These are phyloP conservation scores for Linaria vulgaris DNA, from an alignment of 257 asterid genomes.

Conservation along the genomic window DNA sequence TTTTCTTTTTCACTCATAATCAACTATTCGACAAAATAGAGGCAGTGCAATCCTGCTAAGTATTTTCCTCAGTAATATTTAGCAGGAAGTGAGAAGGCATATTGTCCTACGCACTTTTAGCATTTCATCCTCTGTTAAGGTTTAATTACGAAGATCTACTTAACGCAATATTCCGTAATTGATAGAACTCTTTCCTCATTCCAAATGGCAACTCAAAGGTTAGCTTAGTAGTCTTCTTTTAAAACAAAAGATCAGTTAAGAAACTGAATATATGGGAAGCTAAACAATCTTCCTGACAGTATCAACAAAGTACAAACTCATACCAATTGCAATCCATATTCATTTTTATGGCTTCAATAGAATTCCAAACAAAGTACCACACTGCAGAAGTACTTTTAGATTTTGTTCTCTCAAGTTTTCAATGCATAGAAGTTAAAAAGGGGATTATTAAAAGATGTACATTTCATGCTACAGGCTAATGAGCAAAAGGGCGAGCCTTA, in stretches of 20 bases:
- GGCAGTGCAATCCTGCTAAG: not conserved
- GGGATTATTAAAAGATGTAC: not conserved
- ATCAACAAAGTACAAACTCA: not conserved
- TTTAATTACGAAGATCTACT: not conserved
- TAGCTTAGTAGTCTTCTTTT: not conserved
- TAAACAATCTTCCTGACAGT: not conserved
- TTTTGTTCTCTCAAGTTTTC: not conserved
- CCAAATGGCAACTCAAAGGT: not conserved
- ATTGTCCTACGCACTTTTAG: not conserved
- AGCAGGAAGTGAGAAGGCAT: slow-evolving; percentile 1
- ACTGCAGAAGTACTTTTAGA: not conserved
- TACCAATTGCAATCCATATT: not conserved
- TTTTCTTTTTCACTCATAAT: slow-evolving; percentile 5
- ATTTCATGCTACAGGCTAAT: not conserved
- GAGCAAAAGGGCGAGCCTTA: not conserved
- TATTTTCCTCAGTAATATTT: slow-evolving; percentile 10
- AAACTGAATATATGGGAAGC: not conserved
- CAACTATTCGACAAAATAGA: slow-evolving; percentile 3
- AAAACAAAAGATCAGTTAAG: slow-evolving; percentile 11
- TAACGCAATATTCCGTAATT: not conserved
- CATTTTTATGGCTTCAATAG: not conserved
- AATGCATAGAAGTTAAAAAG: not conserved
- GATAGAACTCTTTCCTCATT: not conserved
- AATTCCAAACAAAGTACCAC: not conserved
- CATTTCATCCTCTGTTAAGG: not conserved